phyloP scores from a whole-genome alignment of 768 basidiomycete genomes.

The Albatrellus ellisii region DNA sequence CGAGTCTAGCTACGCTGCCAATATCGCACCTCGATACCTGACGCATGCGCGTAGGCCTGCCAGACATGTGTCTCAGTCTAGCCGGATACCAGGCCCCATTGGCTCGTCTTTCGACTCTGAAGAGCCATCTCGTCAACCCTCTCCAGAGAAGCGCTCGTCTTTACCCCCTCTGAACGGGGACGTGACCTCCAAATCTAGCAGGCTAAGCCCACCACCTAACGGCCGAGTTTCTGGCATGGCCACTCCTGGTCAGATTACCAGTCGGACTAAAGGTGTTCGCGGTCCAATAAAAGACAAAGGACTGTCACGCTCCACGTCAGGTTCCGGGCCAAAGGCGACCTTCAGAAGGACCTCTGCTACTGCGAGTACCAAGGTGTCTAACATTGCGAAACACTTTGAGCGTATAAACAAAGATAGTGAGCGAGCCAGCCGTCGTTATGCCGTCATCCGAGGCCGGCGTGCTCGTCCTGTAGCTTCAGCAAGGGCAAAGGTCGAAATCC shows the following conservation, averaged over 20 bases:
- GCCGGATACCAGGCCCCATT: slow-evolving; percentile 42
- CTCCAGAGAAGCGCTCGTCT: slow-evolving; percentile 53
- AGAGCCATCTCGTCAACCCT: slow-evolving; percentile 47
- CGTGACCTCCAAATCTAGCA: slow-evolving; percentile 8
- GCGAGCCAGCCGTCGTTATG: slow-evolving; percentile 63
- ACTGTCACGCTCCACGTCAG: slow-evolving; percentile 30
- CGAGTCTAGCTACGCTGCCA: slow-evolving; percentile 87
- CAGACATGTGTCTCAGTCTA: slow-evolving; percentile 19
- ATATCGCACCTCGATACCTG: slow-evolving; percentile 69
- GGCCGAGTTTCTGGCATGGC: slow-evolving; percentile 18
- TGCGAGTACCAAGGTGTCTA: slow-evolving; percentile 63
- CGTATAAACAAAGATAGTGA: slow-evolving; percentile 66
- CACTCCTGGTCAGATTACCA: slow-evolving; percentile 21
- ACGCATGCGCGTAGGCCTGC: slow-evolving; percentile 40
- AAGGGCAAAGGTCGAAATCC: slow-evolving; percentile 75
- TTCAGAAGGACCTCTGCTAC: slow-evolving; percentile 39
- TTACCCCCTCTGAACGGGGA: slow-evolving; percentile 16
- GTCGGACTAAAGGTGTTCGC: slow-evolving; percentile 24
- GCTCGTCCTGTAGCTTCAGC: slow-evolving; percentile 87
- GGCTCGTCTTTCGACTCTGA: slow-evolving; percentile 40
- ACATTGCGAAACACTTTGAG: slow-evolving; percentile 86
- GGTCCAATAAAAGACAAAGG: slow-evolving; percentile 23
- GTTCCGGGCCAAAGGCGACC: slow-evolving; percentile 32
- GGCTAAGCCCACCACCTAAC: slow-evolving; percentile 31
- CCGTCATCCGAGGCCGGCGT: slow-evolving; percentile 75